These are phyloP conservation scores for Neobulgaria alba DNA, from an alignment of 2,329 filamentous ascomycete genomes.

Conservation along the genomic window DNA sequence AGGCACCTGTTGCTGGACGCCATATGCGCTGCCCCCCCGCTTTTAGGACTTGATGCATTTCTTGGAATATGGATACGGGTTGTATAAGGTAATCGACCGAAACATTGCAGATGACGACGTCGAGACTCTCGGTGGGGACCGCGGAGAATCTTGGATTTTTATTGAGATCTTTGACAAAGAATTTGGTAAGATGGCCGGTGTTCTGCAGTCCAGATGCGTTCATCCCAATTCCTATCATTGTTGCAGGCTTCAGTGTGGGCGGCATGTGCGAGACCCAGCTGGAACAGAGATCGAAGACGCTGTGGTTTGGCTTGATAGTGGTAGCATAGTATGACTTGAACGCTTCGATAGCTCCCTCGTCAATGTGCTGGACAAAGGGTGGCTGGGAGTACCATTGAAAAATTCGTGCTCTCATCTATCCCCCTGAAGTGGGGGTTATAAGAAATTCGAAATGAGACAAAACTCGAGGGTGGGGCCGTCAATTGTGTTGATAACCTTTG, in stretches of 20 bases:
- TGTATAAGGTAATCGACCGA: slow-evolving; percentile 42
- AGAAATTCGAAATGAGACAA: no score
- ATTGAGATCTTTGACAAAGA: slow-evolving; percentile 38
- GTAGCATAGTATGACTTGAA: slow-evolving; percentile 38
- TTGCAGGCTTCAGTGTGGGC: slow-evolving; percentile 25
- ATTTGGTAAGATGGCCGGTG: slow-evolving; percentile 32
- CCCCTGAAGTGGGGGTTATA: no score
- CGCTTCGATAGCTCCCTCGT: slow-evolving; percentile 37
- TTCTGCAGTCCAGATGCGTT: slow-evolving; percentile 36
- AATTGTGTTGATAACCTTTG: no score
- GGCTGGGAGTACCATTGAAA: slow-evolving; percentile 29
- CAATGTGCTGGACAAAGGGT: slow-evolving; percentile 45
- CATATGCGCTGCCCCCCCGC: slow-evolving; percentile 40
- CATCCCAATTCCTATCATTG: slow-evolving; percentile 39
- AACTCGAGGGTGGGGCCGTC: no score
- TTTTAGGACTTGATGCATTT: slow-evolving; percentile 33
- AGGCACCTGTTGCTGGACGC: slow-evolving; percentile 44
- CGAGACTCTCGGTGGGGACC: slow-evolving; percentile 26
- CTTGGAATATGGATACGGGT: slow-evolving; percentile 37
- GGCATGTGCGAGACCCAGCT: slow-evolving; percentile 36
- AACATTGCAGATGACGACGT: slow-evolving; percentile 41
- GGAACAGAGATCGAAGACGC: slow-evolving; percentile 41
- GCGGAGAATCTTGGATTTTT: slow-evolving; percentile 14
- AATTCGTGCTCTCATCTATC: no score
- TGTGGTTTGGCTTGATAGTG: slow-evolving; percentile 33